These are phyloP conservation scores for Berberis thunbergii DNA, from an alignment of 164 flowering plant genomes.

Conservation along the genomic window DNA sequence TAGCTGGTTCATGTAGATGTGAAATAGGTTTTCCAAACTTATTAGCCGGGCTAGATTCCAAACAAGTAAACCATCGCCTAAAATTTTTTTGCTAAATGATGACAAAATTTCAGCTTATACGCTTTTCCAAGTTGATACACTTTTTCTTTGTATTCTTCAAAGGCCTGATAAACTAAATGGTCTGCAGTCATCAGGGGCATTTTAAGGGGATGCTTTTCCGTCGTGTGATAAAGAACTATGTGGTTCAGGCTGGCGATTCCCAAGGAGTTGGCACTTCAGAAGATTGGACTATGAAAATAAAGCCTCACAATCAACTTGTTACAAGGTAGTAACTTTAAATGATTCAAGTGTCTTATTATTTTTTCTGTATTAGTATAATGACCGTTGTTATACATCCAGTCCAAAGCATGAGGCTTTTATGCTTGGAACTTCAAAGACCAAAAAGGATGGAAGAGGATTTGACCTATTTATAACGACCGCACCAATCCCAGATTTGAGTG, in stretches of 20 bases:
- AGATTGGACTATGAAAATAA: conserved; percentile 73
- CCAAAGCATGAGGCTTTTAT: conserved; percentile 90
- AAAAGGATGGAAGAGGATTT: conserved; percentile 40
- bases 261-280: conserved; percentile 50
- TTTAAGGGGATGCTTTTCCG: conserved; percentile 82
- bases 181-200: conserved; percentile 74
- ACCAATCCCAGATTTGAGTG: conserved; percentile 75
- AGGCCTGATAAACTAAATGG: too few relatives aligned
- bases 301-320: conserved; percentile 40
- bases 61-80: too few relatives aligned
- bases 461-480: conserved; percentile 83
- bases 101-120: too few relatives aligned
- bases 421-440: conserved; percentile 81
- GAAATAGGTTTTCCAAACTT: too few relatives aligned
- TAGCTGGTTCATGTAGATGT: not conserved
- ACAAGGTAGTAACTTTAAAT: conserved; percentile 34
- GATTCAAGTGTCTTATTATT: not conserved
- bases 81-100: too few relatives aligned
- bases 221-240: conserved; percentile 79
- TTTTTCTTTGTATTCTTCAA: conserved; percentile 1
- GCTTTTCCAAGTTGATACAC: too few relatives aligned
- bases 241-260: conserved; percentile 75
- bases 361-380: not conserved
- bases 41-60: too few relatives aligned
- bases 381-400: conserved; percentile 21